Evolutionary conservation across 225 moss, liverwort and hornwort genomes (phyloP).

Genomic region (Polytrichum commune): DNA sequence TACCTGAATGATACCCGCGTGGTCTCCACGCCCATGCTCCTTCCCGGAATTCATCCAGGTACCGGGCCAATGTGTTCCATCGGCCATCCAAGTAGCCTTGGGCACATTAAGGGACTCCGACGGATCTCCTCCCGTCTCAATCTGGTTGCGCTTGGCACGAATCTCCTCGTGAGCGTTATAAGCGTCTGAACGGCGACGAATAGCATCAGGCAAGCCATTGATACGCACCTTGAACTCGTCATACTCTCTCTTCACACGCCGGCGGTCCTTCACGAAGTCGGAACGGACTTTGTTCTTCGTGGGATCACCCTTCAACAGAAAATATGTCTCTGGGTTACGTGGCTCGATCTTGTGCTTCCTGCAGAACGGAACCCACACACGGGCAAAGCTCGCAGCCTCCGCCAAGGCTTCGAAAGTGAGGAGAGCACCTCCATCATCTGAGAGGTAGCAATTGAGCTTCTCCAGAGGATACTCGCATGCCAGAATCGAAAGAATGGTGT

Average conservation of each 20-base stretch:
- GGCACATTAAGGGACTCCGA: slow-evolving; percentile 59
- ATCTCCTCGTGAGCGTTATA: slow-evolving; percentile 82
- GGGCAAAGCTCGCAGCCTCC: slow-evolving; percentile 58
- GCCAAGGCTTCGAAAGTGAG: slow-evolving; percentile 48
- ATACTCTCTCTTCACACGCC: slow-evolving; percentile 42
- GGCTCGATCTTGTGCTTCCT: slow-evolving; percentile 46
- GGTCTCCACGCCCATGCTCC: slow-evolving; percentile 76
- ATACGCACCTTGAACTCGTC: slow-evolving; percentile 71
- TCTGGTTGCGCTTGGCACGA: slow-evolving; percentile 62
- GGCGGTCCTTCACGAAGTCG: slow-evolving; percentile 43
- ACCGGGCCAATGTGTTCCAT: slow-evolving; percentile 82
- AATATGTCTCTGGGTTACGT: slow-evolving; percentile 67
- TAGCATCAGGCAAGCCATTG: slow-evolving; percentile 67
- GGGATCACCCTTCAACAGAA: slow-evolving; percentile 59
- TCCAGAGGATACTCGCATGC: slow-evolving; percentile 21
- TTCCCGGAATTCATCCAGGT: slow-evolving; percentile 64
- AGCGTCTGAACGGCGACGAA: slow-evolving; percentile 72
- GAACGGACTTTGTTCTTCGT: slow-evolving; percentile 35
- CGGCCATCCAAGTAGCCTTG: slow-evolving; percentile 85
- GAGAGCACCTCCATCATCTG: slow-evolving; percentile 56
- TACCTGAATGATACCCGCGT: slow-evolving; percentile 83
- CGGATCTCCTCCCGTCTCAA: slow-evolving; percentile 64
- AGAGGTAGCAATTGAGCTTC: slow-evolving; percentile 25
- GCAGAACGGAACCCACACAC: slow-evolving; percentile 46
- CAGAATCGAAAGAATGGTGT: slow-evolving; percentile 22